Conservation (phyloP, 1,284 basidiomycete species). For the Melampsora americana region DNA sequence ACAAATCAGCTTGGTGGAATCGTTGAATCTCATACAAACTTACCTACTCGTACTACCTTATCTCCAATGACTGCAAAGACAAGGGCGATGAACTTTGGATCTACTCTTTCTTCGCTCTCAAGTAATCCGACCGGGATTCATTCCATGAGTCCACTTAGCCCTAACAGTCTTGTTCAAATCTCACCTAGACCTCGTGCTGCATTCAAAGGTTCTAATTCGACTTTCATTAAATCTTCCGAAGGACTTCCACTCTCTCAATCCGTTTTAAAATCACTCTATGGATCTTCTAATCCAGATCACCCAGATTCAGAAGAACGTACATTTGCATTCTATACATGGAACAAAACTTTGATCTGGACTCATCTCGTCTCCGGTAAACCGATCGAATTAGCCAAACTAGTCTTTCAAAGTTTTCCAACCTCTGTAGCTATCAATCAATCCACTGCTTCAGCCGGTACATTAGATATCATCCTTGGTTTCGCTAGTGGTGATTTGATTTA, state of each 20-base stretch:
- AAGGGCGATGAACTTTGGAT: slow-evolving; percentile 7
- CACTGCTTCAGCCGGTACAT: slow-evolving; percentile 70
- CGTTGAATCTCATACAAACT: neutral
- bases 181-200: slow-evolving; percentile 46
- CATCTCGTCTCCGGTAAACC: slow-evolving; percentile 26
- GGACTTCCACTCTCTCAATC: slow-evolving; percentile 46
- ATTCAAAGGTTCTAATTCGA: slow-evolving; percentile 48
- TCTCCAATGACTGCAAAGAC: slow-evolving; percentile 15
- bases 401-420: slow-evolving; percentile 79
- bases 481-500: slow-evolving; percentile 86
- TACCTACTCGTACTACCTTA: neutral
- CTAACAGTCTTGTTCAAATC: slow-evolving; percentile 2
- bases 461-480: slow-evolving; percentile 92
- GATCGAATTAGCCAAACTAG: slow-evolving; percentile 79
- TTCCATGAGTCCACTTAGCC: neutral
- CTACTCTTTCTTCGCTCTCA: neutral
- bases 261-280: slow-evolving; percentile 45
- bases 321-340: slow-evolving; percentile 49
- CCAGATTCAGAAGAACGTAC: slow-evolving; percentile 7
- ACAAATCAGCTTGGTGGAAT: neutral
- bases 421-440: slow-evolving; percentile 79
- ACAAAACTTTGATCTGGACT: slow-evolving; percentile 49
- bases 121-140: slow-evolving; percentile 2
- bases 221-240: slow-evolving; percentile 47
- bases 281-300: slow-evolving; percentile 54